These are phyloP conservation scores for Penicillium sp. DNA, from an alignment of 2,329 filamentous ascomycete genomes.

Conservation along the genomic window DNA sequence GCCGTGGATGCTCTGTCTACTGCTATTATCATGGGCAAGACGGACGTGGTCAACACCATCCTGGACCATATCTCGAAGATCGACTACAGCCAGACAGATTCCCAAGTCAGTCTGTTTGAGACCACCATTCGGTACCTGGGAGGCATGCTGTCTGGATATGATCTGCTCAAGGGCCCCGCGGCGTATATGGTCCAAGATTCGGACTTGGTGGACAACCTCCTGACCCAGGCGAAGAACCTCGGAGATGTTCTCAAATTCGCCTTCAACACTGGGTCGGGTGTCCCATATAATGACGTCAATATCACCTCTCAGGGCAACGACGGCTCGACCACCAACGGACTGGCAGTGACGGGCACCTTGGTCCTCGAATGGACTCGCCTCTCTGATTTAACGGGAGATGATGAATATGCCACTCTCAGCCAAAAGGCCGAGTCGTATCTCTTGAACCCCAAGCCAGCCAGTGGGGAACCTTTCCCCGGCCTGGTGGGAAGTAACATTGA, in stretches of 20 bases:
- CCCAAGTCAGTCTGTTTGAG: conserved; percentile 72
- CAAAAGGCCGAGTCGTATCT: conserved; percentile 66
- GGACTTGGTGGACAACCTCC: conserved; percentile 52
- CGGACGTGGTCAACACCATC: conserved; percentile 62
- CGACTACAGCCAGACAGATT: conserved; percentile 59
- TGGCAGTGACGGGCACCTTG: conserved; percentile 71
- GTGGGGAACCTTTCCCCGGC: conserved; percentile 67
- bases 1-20: conserved; percentile 76
- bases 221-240: conserved; percentile 62
- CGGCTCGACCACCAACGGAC: conserved; percentile 55
- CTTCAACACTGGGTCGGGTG: conserved; percentile 68
- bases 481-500: conserved; percentile 64
- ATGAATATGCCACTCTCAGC: conserved; percentile 59
- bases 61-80: conserved; percentile 64
- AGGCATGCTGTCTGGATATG: conserved; percentile 66
- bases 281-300: conserved; percentile 64
- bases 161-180: conserved; percentile 63
- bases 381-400: conserved; percentile 65
- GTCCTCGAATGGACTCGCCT: conserved; percentile 80
- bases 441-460: conserved; percentile 57
- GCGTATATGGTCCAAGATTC: conserved; percentile 45
- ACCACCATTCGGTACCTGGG: conserved; percentile 85
- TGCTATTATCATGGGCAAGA: conserved; percentile 68
- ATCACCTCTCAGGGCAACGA: conserved; percentile 51
- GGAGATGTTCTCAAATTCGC: conserved; percentile 69